A percentile compares a stretch with the other conserved stretches of the same genome.
Conservation (phyloP, 768 basidiomycete genomes). For the Calvatia gigantea region DNA sequence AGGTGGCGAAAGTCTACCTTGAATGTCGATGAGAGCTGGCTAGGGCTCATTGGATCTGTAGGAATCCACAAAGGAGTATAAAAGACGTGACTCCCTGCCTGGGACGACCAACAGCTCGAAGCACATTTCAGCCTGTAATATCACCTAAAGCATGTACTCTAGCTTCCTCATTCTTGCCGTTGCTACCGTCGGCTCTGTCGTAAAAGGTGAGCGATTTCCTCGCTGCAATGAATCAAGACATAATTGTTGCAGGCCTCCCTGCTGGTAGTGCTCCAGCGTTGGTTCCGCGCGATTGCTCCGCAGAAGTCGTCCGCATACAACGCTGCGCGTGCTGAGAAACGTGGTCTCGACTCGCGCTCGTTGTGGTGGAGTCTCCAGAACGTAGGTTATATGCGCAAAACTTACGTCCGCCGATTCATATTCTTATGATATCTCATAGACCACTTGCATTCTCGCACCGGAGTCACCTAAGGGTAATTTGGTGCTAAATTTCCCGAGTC, state of each 20-base stretch:
- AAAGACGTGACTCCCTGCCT: not conserved
- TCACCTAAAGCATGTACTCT: constrained; percentile 1
- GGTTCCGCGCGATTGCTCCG: constrained; percentile 20
- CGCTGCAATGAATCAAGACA: not conserved
- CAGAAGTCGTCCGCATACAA: constrained; percentile 17
- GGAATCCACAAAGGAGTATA: not conserved
- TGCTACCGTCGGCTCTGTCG: not conserved
- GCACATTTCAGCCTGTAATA: not conserved
- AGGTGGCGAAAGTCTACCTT: not conserved
- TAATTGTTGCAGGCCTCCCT: not conserved
- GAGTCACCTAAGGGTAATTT: constrained; percentile 15
- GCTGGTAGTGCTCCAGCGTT: constrained; percentile 6
- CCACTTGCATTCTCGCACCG: constrained; percentile 21
- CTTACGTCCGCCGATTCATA: not conserved
- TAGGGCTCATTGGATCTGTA: constrained; percentile 5
- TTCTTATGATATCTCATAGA: constrained; percentile 7
- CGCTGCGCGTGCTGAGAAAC: constrained; percentile 16
- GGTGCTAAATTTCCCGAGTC: no score
- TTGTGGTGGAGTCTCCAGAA: constrained; percentile 20
- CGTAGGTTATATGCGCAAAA: constrained; percentile 9
- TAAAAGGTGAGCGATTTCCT: not conserved
- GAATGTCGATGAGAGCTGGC: not conserved
- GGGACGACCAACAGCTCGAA: not conserved
- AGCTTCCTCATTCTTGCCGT: constrained; percentile 2
- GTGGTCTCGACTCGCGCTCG: constrained; percentile 18